Conservation (phyloP, 2,329 filamentous ascomycete species). For the Fusarium secorum region DNA sequence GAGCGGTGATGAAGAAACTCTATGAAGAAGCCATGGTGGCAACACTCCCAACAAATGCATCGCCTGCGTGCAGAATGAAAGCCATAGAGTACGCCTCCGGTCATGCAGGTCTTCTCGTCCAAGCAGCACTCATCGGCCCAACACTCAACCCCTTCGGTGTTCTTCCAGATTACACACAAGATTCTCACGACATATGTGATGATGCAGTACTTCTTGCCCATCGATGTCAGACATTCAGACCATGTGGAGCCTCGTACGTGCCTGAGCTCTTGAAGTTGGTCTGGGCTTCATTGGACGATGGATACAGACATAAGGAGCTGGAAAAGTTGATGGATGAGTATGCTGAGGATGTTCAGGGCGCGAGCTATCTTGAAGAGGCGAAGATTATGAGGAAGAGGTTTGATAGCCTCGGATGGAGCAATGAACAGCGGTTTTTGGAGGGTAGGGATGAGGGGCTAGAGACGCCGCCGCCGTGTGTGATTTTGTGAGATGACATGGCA, state of each 20-base stretch:
- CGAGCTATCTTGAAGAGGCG: constrained; percentile 8
- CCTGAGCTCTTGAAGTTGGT: constrained; percentile 19
- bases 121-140: neutral
- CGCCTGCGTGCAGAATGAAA: neutral
- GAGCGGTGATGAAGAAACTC: neutral
- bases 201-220: neutral
- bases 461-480: constrained; percentile 1
- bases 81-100: constrained; percentile 2
- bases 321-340: constrained; percentile 2
- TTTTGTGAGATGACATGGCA: neutral
- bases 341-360: constrained; percentile 8
- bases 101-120: constrained; percentile 6
- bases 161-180: neutral
- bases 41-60: neutral
- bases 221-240: constrained; percentile 2
- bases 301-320: constrained; percentile 13
- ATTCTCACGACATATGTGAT: neutral
- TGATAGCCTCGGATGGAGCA: constrained; percentile 4
- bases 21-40: neutral
- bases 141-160: constrained; percentile 2
- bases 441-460: neutral
- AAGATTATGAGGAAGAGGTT: neutral
- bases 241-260: constrained; percentile 11
- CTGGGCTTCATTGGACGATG: constrained; percentile 12
- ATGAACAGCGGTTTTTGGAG: neutral